These are phyloP conservation scores for Penicillium polonicum DNA, from an alignment of 2,329 filamentous ascomycete species.

Conservation along the genomic window DNA sequence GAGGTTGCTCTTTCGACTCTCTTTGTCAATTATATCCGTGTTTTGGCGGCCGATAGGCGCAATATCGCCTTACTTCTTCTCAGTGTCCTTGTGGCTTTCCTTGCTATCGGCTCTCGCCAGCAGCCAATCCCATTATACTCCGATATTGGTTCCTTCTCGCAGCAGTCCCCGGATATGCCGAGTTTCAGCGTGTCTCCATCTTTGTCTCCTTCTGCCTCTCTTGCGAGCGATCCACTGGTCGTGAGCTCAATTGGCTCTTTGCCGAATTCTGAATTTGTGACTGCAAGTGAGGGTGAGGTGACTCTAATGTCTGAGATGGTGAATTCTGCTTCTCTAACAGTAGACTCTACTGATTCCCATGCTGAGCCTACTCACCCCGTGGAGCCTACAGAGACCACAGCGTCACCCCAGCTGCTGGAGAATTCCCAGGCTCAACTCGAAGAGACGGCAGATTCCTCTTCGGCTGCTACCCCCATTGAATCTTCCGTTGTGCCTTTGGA, in stretches of 20 bases:
- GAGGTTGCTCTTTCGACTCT: slow-evolving; percentile 55
- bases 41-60: slow-evolving; percentile 53
- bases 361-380: neutral
- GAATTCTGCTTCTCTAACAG: neutral
- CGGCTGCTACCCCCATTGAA: neutral
- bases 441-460: neutral
- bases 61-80: slow-evolving; percentile 45
- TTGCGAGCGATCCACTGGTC: neutral
- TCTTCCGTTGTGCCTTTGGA: neutral
- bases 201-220: neutral
- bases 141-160: slow-evolving; percentile 18
- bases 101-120: slow-evolving; percentile 10
- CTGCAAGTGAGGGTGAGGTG: neutral
- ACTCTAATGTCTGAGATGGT: neutral
- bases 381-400: neutral
- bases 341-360: neutral
- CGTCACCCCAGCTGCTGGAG: neutral
- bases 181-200: neutral
- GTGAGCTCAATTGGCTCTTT: neutral
- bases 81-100: slow-evolving; percentile 16
- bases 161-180: neutral
- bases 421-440: neutral
- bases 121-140: neutral
- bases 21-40: slow-evolving; percentile 53
- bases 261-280: neutral